Conservation (phyloP, 2,329 filamentous ascomycete species). For the Teratosphaeriaceae sp. region DNA sequence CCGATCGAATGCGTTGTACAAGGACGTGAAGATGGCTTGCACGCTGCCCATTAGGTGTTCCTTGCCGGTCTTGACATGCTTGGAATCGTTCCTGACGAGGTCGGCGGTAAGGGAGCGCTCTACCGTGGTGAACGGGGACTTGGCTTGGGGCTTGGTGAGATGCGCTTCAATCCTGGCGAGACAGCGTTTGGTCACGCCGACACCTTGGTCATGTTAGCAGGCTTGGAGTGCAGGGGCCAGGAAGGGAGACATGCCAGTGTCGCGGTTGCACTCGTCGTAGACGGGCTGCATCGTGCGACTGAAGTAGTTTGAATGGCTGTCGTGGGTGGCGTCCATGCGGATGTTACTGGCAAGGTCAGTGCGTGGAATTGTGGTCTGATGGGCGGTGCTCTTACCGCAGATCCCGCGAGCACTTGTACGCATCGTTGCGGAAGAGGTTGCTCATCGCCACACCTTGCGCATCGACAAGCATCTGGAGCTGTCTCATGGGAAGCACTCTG, state of each 20-base stretch:
- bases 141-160: neutral
- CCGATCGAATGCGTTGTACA: conserved; percentile 2
- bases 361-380: neutral
- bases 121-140: neutral
- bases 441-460: neutral
- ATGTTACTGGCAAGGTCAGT: conserved; percentile 12
- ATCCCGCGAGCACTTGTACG: neutral
- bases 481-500: neutral
- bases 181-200: neutral
- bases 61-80: neutral
- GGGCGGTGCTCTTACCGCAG: neutral
- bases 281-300: conserved; percentile 9
- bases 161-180: neutral
- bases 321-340: conserved; percentile 12
- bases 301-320: conserved; percentile 14
- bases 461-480: neutral
- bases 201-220: neutral
- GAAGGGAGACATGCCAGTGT: conserved; percentile 3
- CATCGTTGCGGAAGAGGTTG: conserved; percentile 7
- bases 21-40: neutral
- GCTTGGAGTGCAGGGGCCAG: neutral
- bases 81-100: neutral
- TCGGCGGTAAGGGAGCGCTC: neutral
- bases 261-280: conserved; percentile 16
- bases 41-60: neutral